Base-by-base conservation (phyloP, 1,284 basidiomycete species). In the Amylostereum areolatum region DNA sequence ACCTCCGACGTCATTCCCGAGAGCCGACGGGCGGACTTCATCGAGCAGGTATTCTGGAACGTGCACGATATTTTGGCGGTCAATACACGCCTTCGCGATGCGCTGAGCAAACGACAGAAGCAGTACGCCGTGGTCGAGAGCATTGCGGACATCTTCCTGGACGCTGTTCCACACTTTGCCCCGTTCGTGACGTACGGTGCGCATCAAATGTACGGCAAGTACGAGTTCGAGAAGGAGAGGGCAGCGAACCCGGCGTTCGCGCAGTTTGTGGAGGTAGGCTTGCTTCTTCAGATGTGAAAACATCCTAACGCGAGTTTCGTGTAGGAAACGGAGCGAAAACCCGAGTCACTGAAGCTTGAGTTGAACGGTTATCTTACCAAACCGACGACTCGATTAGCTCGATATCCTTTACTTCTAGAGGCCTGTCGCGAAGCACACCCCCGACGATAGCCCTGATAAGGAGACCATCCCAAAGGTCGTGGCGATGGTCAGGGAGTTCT, bases 181-280 rank as follows among this genome's bases (percentile, higher is more conserved):
- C 93, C 94, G 2, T 99, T 98, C 61, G 94, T 99, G 47, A 82
- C 83, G 43, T 99, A 99, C 61, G 97, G 97, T 41, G 86, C 94
- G 6, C 95, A 99, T 66, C 97, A 99, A 66, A 73, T 98, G 50
- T 98, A 97, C 65, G 97, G 96, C 24, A 99, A 99, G 68, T 97
- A 94, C 66, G 93, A 97, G 70, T 98, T 99, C 65, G 97, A 99
- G 73, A 96, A 94, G 76, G 97, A 99, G 73, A 98, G 97, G 75
- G 83, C 80, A 46, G 77, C 84, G 45, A 99, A 99, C 70, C 80
- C 88, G 1, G 87, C 84, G n/a, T 99, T 99, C 71, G 88, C 92
- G 48, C 83, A 83, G 58, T 99, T 99, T 68, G 97, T 99, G 43
- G 97, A 98, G 75, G 91, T 92, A 57, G 36, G 82, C 65, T 12